These are phyloP conservation scores for Secale cereale DNA, from an alignment of 176 grass and related monocot species.

Conservation along the genomic window DNA sequence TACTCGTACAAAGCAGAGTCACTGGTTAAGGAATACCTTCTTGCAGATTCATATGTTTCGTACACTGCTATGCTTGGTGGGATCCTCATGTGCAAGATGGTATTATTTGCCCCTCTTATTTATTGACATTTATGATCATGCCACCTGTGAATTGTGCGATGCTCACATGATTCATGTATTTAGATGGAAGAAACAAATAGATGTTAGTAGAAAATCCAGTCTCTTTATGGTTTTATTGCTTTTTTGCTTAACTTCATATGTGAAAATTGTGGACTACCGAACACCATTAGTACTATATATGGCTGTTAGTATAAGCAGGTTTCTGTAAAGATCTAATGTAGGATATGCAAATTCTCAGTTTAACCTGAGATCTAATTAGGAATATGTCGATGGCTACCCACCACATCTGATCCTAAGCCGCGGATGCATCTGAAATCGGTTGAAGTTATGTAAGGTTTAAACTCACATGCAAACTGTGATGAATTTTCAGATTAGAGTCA, in stretches of 20 bases:
- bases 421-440: background rate
- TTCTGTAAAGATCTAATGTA: background rate
- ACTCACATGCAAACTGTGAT: background rate
- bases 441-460: background rate
- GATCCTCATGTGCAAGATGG: conserved; percentile 95
- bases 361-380: background rate
- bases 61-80: conserved; percentile 79
- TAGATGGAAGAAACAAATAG: background rate
- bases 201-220: no score
- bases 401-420: background rate
- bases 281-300: conserved; percentile 10
- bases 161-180: conserved; percentile 17
- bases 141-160: conserved; percentile 13
- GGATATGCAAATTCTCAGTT: background rate
- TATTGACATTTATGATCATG: conserved; percentile 1
- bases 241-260: background rate
- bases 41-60: conserved; percentile 77
- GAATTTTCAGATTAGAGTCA: conserved; percentile 15
- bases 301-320: background rate
- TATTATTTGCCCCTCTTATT: conserved; percentile 31
- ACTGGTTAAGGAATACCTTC: conserved; percentile 84
- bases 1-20: conserved; percentile 73
- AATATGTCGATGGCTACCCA: background rate
- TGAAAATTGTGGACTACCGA: background rate
- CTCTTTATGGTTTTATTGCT: conserved; percentile 19